A percentile compares a stretch with the other conserved stretches of the same genome.
phyloP scores from a whole-genome alignment of 2,329 filamentous ascomycete species.

The Xylaria sp. region DNA sequence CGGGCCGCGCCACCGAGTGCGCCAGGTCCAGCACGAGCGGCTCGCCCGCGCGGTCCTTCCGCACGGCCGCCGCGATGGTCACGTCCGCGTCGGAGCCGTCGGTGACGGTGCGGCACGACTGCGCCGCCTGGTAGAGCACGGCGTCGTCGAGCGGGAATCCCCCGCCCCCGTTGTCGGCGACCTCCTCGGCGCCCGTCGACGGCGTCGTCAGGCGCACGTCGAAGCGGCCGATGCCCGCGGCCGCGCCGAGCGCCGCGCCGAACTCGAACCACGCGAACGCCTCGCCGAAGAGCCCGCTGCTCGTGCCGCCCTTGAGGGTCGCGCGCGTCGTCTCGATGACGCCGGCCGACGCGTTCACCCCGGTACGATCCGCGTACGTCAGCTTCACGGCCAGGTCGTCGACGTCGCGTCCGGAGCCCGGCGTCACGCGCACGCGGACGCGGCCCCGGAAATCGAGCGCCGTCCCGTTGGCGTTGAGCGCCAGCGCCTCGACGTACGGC shows the following conservation, averaged over 20 bases:
- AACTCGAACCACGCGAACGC: conserved; percentile 39
- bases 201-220: conserved; percentile 34
- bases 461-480: conserved; percentile 30
- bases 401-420: conserved; percentile 21
- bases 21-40: no score
- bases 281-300: conserved; percentile 30
- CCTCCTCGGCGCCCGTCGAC: conserved; percentile 28
- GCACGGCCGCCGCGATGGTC: no score
- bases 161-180: conserved; percentile 31
- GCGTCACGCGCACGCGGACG: conserved; percentile 30
- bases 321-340: conserved; percentile 9
- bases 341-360: conserved; percentile 5
- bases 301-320: conserved; percentile 24
- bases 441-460: conserved; percentile 33
- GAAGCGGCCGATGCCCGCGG: conserved; percentile 38
- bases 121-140: no score
- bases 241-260: conserved; percentile 25
- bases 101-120: conserved; percentile 37
- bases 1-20: no score
- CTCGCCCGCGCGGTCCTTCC: no score
- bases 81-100: no score
- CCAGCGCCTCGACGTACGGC: conserved; percentile 36
- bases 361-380: conserved; percentile 23
- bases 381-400: conserved; percentile 28
- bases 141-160: conserved; percentile 38